Evolutionary conservation across 2,329 filamentous ascomycete genomes (phyloP).

Genomic region (Cercospora sp.): DNA sequence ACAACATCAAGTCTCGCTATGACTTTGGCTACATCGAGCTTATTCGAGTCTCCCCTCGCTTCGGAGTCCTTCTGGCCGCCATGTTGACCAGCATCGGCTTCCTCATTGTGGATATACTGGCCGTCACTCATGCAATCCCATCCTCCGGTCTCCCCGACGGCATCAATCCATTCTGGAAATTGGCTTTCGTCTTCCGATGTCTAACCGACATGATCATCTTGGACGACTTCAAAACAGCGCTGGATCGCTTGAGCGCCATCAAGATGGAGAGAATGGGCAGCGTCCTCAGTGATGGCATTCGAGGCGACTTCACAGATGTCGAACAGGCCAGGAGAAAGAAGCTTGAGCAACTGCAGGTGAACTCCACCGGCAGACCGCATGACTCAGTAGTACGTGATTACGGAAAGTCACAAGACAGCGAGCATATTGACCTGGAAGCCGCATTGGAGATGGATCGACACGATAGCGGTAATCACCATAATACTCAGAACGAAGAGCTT

Average conservation of each 20-base stretch:
- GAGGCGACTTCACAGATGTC: constrained; percentile 33
- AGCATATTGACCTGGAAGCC: constrained; percentile 32
- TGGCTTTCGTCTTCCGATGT: constrained; percentile 66
- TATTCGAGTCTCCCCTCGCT: constrained; percentile 62
- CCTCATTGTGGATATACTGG: constrained; percentile 61
- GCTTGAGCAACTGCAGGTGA: constrained; percentile 13
- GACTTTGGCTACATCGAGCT: constrained; percentile 59
- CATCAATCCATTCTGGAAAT: constrained; percentile 68
- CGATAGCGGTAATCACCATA: constrained; percentile 3
- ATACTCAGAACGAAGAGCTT: constrained; percentile 3
- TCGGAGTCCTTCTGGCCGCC: constrained; percentile 61
- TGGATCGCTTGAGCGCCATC: constrained; percentile 51
- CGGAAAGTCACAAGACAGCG: constrained; percentile 17
- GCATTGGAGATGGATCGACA: constrained; percentile 26
- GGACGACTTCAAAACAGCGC: constrained; percentile 66
- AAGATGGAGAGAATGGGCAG: constrained; percentile 42
- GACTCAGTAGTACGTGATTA: constrained; percentile 8
- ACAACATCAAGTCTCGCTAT: constrained; percentile 64
- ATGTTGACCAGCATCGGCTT: constrained; percentile 64
- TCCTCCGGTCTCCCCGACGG: constrained; percentile 46
- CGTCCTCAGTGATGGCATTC: constrained; percentile 31
- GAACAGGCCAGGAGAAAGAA: constrained; percentile 31
- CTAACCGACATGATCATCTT: constrained; percentile 66
- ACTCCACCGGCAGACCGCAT: not conserved
- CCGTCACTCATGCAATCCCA: constrained; percentile 51